Evolutionary conservation across 768 basidiomycete species (phyloP), one percentile per base, ranked within the genome.

Genomic region (Amanita subjunquillea): DNA sequence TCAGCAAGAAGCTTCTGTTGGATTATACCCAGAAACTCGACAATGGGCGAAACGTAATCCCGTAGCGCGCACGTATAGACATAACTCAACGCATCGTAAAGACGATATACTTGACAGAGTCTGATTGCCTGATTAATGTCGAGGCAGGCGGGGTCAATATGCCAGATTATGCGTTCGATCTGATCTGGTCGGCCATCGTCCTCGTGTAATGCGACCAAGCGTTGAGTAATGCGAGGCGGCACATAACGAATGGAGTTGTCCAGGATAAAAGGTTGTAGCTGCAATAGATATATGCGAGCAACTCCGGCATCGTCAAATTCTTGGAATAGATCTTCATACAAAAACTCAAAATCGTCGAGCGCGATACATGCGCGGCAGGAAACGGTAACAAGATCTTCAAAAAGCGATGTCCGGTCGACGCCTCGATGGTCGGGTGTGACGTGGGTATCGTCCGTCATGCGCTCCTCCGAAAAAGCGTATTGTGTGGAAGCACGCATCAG

Each of bases 11-110:
- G 75, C 56, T 75, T 72, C 54, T 75, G 77, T 12, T 85, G 79
- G 38, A 97, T 80, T 42, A 96, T 78, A 8, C 72, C 77, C 37
- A 98, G 72, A 10, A 96, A 72, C 57, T 91, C 87, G 53, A 94
- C 87, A 4, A 97, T 69, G 0, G 96, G 95, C 6, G 91, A 81
- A 32, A 93, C 84, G 54, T 86, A 96, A 63, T 99, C 96, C 55
- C 72, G 76, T 58, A 99, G 67, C 3, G 93, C 91, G 43, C 85
- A 79, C 8, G 87, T 95, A 65, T 94, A 95, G 36, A 98, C 84
- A 64, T 96, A 94, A 53, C 95, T 85, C 54, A 98, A 77, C 0
- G 95, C 93, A 60, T 98, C 95, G 70, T 91, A 96, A 4, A 98
- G 79, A 25, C 76, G 76, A 61, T 92, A 78, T 53, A 68, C 75